Evolutionary conservation across 768 basidiomycete genomes (phyloP).

Genomic region (Pleurotus tuoliensis): DNA sequence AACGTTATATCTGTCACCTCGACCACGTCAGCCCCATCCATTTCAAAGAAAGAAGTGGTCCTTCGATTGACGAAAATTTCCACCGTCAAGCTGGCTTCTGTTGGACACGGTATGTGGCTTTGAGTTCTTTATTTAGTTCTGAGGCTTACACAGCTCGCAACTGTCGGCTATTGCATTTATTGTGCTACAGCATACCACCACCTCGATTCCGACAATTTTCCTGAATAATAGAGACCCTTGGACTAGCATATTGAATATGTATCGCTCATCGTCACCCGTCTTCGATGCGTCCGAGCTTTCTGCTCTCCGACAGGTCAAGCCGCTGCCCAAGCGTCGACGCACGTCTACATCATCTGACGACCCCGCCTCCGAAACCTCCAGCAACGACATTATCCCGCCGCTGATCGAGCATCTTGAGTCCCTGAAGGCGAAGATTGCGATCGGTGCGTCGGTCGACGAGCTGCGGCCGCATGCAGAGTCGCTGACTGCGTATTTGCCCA

Average conservation of each 20-base stretch:
- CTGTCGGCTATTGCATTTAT: no score
- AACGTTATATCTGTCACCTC: background rate
- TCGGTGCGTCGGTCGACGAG: conserved; percentile 42
- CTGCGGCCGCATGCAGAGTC: conserved; percentile 54
- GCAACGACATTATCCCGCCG: conserved; percentile 5
- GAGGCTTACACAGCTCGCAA: background rate
- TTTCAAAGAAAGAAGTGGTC: background rate
- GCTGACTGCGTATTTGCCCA: conserved; percentile 40
- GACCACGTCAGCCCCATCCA: conserved; percentile 5
- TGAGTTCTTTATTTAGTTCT: background rate
- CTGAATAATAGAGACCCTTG: no score
- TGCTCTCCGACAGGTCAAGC: conserved; percentile 64
- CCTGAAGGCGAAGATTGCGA: conserved; percentile 5
- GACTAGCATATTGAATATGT: conserved; percentile 30
- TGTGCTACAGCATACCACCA: no score
- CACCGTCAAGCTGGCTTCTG: conserved; percentile 3
- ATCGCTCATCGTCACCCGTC: conserved; percentile 51
- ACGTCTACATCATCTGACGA: conserved; percentile 29
- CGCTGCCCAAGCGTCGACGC: conserved; percentile 73
- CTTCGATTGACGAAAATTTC: no score
- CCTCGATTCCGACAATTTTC: no score
- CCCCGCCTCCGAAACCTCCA: conserved; percentile 7
- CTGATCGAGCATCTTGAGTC: conserved; percentile 14
- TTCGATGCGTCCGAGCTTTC: conserved; percentile 67
- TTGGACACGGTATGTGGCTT: background rate